Evolutionary conservation across 2,329 filamentous ascomycete genomes (phyloP).

Genomic region (Fusarium citri): DNA sequence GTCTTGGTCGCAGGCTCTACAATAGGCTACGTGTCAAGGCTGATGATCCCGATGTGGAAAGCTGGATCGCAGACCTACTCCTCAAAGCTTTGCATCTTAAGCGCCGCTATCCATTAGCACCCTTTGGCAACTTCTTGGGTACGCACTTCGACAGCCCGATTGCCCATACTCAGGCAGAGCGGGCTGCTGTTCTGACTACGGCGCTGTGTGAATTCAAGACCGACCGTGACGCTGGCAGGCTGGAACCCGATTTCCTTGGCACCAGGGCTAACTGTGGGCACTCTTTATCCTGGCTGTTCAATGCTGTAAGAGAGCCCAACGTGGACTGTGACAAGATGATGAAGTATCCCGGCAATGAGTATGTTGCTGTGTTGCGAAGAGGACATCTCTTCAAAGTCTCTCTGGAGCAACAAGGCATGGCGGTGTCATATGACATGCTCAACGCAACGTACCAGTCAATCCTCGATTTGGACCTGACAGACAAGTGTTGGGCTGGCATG

Average conservation of each 20-base stretch:
- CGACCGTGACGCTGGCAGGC: neutral
- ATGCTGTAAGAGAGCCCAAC: slow-evolving; percentile 9
- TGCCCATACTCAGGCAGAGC: neutral
- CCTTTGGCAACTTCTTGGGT: slow-evolving; percentile 7
- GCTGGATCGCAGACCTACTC: slow-evolving; percentile 10
- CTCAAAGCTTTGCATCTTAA: slow-evolving; percentile 10
- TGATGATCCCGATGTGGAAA: slow-evolving; percentile 7
- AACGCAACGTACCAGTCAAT: slow-evolving; percentile 1
- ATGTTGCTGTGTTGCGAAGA: neutral
- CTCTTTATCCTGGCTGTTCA: slow-evolving; percentile 9
- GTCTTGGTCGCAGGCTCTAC: slow-evolving; percentile 12
- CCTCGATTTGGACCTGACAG: neutral
- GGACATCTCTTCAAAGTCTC: slow-evolving; percentile 10
- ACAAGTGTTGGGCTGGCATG: slow-evolving; percentile 2
- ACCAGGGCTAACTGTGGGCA: slow-evolving; percentile 1
- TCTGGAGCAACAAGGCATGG: neutral
- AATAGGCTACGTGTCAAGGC: neutral
- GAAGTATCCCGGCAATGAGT: slow-evolving; percentile 2
- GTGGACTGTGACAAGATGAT: slow-evolving; percentile 16
- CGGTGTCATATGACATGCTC: neutral
- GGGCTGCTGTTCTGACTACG: slow-evolving; percentile 4
- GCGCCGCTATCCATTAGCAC: slow-evolving; percentile 9
- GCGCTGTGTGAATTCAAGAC: slow-evolving; percentile 5
- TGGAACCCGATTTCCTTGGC: slow-evolving; percentile 5
- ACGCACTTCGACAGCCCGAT: slow-evolving; percentile 1